These are phyloP conservation scores for Aspergillus funiculosus DNA, from an alignment of 495 filamentous ascomycete genomes.

Conservation along the genomic window DNA sequence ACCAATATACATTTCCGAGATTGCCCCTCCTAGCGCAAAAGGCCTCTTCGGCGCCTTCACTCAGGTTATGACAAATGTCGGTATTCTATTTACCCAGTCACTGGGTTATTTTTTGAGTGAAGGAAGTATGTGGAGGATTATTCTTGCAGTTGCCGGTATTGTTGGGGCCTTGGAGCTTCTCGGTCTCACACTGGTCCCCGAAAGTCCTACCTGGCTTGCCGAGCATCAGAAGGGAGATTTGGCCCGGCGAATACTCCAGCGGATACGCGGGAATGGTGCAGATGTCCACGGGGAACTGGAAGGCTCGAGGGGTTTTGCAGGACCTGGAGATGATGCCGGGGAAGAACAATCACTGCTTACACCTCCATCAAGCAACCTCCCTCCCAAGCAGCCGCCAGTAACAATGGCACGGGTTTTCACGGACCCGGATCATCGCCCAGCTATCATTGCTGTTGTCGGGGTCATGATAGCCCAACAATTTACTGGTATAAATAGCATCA, in stretches of 20 bases:
- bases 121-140: conserved; percentile 72
- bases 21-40: conserved; percentile 69
- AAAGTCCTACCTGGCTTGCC: conserved; percentile 82
- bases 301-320: conserved; percentile 49
- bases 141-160: conserved; percentile 66
- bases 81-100: conserved; percentile 77
- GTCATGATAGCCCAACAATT: conserved; percentile 94
- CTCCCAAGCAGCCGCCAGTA: conserved; percentile 40
- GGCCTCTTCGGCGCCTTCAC: conserved; percentile 90
- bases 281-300: conserved; percentile 71
- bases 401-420: conserved; percentile 61
- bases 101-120: conserved; percentile 82
- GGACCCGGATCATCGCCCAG: conserved; percentile 63
- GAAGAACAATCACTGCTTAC: conserved; percentile 48
- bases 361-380: conserved; percentile 25
- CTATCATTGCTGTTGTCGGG: conserved; percentile 76
- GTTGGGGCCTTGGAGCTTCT: conserved; percentile 61
- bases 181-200: conserved; percentile 65
- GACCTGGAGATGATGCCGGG: conserved; percentile 34
- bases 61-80: conserved; percentile 90
- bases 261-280: conserved; percentile 61
- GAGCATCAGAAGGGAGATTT: conserved; percentile 53
- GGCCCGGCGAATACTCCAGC: conserved; percentile 63
- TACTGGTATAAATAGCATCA: conserved; percentile 88
- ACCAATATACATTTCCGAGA: conserved; percentile 90